Evolutionary conservation across 306 rosid species (phyloP).

Genomic region (Acacia crassicarpa): DNA sequence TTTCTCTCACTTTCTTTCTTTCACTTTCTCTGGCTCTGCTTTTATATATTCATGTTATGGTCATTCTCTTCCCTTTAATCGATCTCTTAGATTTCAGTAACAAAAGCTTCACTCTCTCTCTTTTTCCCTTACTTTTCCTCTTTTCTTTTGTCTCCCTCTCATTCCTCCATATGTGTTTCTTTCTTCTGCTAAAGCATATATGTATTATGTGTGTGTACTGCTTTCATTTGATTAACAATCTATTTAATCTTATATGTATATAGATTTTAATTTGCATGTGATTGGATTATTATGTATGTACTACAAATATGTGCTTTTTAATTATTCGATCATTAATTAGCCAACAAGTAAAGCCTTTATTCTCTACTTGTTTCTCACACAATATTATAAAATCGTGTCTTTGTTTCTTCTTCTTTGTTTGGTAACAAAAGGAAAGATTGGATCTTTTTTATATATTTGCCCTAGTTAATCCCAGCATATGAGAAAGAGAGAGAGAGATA

Average conservation of each 20-base stretch:
- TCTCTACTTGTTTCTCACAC: background rate
- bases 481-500: background rate
- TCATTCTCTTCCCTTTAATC: slow-evolving; percentile 63
- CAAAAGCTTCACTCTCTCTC: slow-evolving; percentile 47
- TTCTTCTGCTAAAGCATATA: background rate
- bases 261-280: background rate
- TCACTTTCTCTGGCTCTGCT: slow-evolving; percentile 43
- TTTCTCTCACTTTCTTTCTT: background rate
- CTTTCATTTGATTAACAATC: background rate
- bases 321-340: background rate
- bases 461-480: background rate
- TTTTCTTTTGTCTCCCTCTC: slow-evolving; percentile 35
- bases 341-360: background rate
- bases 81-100: slow-evolving; percentile 80
- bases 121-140: background rate
- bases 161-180: background rate
- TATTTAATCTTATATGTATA: background rate
- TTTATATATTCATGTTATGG: slow-evolving; percentile 24
- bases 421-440: background rate
- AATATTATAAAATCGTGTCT: background rate
- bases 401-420: too few relatives aligned
- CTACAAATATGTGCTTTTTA: background rate
- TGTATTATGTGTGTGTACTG: background rate
- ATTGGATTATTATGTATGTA: background rate
- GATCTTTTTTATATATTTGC: background rate